Evolutionary conservation across 2,329 filamentous ascomycete species (phyloP), one percentile per base, ranked within the genome.

Genomic region (Aspergillus felis): DNA sequence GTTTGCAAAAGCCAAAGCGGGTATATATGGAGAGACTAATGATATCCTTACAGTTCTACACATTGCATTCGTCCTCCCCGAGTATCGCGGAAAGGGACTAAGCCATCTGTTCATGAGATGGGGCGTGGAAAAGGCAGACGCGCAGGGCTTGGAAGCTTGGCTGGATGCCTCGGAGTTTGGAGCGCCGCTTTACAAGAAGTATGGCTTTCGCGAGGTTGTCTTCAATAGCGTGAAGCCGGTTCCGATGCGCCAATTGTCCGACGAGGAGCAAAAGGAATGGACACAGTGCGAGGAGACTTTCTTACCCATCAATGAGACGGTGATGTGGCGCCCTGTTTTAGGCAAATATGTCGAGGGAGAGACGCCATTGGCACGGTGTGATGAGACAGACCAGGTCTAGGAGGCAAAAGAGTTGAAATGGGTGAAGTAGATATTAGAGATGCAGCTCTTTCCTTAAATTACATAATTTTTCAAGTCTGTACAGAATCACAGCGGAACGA

Each of bases 51-150:
- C 53, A 63, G 61, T 67, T 50, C 53, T 71, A 14, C 61, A 66
- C 38, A 57, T 67, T 14, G 64, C 61, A 17, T 68, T 67, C 50
- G 65, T 61, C 25, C 56, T 66, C 50, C 70, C 68, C 1, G 57
- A 59, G 28, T 65, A 68, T 54, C 68, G 70, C 22, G 55, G 64
- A 4, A 57, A 53, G 10, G 70, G 70, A 2, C 65, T 64, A 0
- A 64, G 62, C 12, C 57, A 56, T 14, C 49, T 65, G 47, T 58
- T 71, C 22, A 54, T 71, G 3, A 17, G 59, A 42, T 72, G 68
- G 67, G 70, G 70, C 8, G 57, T 58, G 1, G 53, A 56, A 4
- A 64, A 61, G 49, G 69, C 67, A 7, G 68, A 71, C 57, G 57
- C 57, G 9, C 25, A 67, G 29, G 65, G 65, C 3, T 24, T 69